phyloP scores from a whole-genome alignment of 441 rosid genomes.

The Euphorbia schlechtendalii region DNA sequence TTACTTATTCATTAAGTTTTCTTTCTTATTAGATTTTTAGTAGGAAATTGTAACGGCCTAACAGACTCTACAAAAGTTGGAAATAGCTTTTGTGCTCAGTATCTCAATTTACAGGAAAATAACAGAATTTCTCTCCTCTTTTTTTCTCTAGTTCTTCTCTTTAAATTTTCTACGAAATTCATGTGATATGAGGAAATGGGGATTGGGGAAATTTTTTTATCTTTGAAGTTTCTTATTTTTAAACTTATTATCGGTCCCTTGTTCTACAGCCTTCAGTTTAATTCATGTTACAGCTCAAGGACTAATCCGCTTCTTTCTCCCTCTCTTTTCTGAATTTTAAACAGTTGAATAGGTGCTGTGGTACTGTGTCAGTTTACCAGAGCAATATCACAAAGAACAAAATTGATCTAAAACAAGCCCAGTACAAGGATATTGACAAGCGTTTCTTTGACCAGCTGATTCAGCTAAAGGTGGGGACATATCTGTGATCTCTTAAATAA shows the following conservation, averaged over 20 bases:
- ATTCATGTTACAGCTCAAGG: conserved; percentile 1
- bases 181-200: neutral
- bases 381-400: conserved; percentile 77
- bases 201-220: neutral
- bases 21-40: too few species aligned
- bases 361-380: conserved; percentile 83
- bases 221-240: too few species aligned
- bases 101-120: too few species aligned
- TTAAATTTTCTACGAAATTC: too few species aligned
- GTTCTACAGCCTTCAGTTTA: neutral
- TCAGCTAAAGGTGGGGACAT: conserved; percentile 72
- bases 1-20: too few species aligned
- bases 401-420: conserved; percentile 77
- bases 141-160: too few species aligned
- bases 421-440: conserved; percentile 93
- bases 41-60: too few species aligned
- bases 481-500: conserved; percentile 11
- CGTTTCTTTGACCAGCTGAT: conserved; percentile 86
- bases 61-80: too few species aligned
- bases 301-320: neutral
- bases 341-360: conserved; percentile 68
- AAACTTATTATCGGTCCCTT: conserved; percentile 7
- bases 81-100: too few species aligned
- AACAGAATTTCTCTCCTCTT: too few species aligned
- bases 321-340: neutral